Base-by-base conservation (phyloP, 441 rosid genomes). In the Populus hybrid region DNA sequence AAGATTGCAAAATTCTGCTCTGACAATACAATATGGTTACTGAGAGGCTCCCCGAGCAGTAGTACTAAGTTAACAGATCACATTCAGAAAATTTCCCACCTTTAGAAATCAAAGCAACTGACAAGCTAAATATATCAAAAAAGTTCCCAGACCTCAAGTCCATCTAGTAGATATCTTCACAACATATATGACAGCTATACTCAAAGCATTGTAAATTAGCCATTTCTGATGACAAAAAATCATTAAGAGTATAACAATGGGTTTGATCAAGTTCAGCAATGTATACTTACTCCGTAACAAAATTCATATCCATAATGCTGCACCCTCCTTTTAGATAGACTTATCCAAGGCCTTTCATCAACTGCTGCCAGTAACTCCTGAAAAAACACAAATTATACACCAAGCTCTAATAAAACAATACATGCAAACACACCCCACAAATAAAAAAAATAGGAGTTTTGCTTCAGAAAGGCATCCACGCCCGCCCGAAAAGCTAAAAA, bases 251-350 rank as follows among this genome's bases (percentile, higher is more conserved):
- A 34, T 8, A 65, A 59, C n/a, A 71, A 72, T 9, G 14, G 61
- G 76, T 38, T 64, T 24, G 38, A 75, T 71, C 24, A 7, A 70
- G 16, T 53, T 34, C 59, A 28, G 34, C 61, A 79, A 9, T 65
- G 67, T 26, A 71, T 30, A 67, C 34, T 65, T 81, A 92, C 97
- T 3, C 83, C 89, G 46, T 95, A 95, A 83, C 92, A 85, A 79
- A 95, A 95, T 84, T 91, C 92, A 76, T 95, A 95, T 77, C 99
- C 99, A 77, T 95, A 91, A 86, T 95, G 99, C 82, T 92, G 99
- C 84, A 93, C 98, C 85, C 98, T 90, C 79, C 98, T 84, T 83
- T 92, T 95, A 0, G 97, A 79, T 1, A 95, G 96, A 79, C 81
- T 84, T 46, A 88, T 87, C 99, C 98, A 93, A 76, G 95, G 89